Conservation (phyloP, 129 eudicot species). For the Saposhnikovia divaricata region DNA sequence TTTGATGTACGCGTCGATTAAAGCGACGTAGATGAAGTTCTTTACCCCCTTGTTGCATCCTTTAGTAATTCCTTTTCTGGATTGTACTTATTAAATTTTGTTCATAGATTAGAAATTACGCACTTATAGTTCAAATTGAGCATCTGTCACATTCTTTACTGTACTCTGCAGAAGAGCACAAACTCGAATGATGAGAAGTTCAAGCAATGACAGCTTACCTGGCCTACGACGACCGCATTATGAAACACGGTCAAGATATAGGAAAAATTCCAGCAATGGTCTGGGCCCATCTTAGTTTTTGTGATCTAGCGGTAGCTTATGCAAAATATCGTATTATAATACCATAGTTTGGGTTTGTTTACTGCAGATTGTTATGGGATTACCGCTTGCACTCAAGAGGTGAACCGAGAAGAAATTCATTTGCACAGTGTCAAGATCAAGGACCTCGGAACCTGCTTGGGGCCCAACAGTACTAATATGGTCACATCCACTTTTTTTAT, state of each 20-base stretch:
- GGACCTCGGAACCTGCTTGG: neutral
- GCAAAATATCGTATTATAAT: neutral
- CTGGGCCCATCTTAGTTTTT: neutral
- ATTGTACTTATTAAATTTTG: neutral
- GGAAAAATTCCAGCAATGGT: neutral
- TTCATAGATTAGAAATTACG: neutral
- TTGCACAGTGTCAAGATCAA: neutral
- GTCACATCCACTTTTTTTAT: neutral
- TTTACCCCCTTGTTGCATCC: neutral
- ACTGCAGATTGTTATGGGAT: constrained; percentile 5
- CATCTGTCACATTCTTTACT: neutral
- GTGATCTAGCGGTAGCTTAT: neutral
- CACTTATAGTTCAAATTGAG: neutral
- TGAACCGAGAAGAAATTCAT: neutral
- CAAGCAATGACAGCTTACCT: neutral
- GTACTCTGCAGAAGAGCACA: neutral
- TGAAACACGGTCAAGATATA: neutral
- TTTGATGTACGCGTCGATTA: neutral
- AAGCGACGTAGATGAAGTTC: neutral
- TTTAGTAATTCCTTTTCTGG: neutral
- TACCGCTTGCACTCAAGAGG: neutral
- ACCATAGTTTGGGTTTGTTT: neutral
- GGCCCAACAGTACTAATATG: neutral
- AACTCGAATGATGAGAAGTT: neutral
- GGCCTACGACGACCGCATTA: neutral